Conservation (phyloP, 495 filamentous ascomycete species). For the Penicillium egyptiacum region DNA sequence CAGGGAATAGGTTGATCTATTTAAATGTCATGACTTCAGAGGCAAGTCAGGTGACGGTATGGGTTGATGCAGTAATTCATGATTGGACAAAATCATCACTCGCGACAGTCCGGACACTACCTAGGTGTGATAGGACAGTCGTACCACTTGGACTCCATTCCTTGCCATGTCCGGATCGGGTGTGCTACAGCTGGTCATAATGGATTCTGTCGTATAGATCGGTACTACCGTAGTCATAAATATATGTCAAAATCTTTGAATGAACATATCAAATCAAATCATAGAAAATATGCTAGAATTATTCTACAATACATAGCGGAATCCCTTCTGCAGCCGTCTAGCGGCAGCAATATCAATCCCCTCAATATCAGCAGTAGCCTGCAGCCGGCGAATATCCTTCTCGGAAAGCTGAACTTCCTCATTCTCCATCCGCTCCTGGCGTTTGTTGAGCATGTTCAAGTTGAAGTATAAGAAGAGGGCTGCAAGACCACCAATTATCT, state of each 20-base stretch:
- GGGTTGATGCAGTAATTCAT: neutral
- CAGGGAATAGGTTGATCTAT: neutral
- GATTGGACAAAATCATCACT: neutral
- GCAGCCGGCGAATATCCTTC: constrained; percentile 42
- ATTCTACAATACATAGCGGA: constrained; percentile 43
- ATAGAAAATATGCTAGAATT: neutral
- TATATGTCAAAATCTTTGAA: neutral
- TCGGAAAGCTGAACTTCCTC: constrained; percentile 41
- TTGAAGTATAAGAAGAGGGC: constrained; percentile 46
- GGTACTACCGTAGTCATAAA: too few relatives aligned
- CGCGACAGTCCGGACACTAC: too few relatives aligned
- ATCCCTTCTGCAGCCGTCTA: constrained; percentile 48
- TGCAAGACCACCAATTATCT: constrained; percentile 36
- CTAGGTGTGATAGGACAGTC: neutral
- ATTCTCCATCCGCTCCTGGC: constrained; percentile 47
- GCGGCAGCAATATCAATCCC: constrained; percentile 49
- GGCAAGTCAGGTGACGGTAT: constrained; percentile 2
- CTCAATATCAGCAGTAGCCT: constrained; percentile 49
- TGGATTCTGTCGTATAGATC: too few relatives aligned
- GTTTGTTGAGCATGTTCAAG: constrained; percentile 45
- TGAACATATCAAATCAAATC: neutral
- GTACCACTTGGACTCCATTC: neutral
- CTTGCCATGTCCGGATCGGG: neutral
- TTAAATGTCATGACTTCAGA: constrained; percentile 3
- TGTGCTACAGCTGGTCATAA: too few relatives aligned